These are phyloP conservation scores for Pseudogymnoascus sp. DNA, from an alignment of 2,329 filamentous ascomycete genomes.

Conservation along the genomic window DNA sequence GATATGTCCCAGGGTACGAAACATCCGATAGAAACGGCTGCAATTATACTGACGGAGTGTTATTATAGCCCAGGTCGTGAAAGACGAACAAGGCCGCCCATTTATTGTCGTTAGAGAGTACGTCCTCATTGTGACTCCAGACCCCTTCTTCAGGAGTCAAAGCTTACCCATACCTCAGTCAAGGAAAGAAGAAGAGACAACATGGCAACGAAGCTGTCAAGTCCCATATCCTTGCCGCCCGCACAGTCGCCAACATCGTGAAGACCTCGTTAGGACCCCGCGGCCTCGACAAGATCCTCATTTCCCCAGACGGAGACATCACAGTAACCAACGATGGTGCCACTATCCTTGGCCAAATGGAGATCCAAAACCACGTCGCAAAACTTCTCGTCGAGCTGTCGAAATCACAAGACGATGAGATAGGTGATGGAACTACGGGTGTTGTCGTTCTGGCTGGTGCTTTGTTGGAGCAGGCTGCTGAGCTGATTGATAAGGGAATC, in stretches of 20 bases:
- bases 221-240: conserved; percentile 92
- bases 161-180: conserved; percentile 44
- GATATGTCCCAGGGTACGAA: conserved; percentile 71
- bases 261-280: conserved; percentile 94
- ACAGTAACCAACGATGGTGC: conserved; percentile 99
- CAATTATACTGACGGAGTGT: conserved; percentile 10
- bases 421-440: conserved; percentile 95
- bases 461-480: conserved; percentile 89
- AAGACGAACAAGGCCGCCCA: conserved; percentile 93
- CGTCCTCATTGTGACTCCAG: conserved; percentile 30
- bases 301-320: conserved; percentile 97
- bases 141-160: conserved; percentile 17
- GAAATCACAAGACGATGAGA: conserved; percentile 98
- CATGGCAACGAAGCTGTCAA: conserved; percentile 97
- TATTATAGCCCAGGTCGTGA: conserved; percentile 61
- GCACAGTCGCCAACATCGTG: conserved; percentile 93
- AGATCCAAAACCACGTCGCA: conserved; percentile 96
- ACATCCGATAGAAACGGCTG: conserved; percentile 12
- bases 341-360: conserved; percentile 96
- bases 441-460: conserved; percentile 94
- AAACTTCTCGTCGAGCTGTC: conserved; percentile 95
- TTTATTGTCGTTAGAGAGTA: conserved; percentile 99
- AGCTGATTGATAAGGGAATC: conserved; percentile 99
- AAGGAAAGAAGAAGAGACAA: conserved; percentile 95
- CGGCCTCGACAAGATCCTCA: conserved; percentile 97